Percentiles rank a stretch among this genome's conserved stretches.
phyloP scores from a whole-genome alignment of 148 eudicot species.

The Spergularia bocconei region DNA sequence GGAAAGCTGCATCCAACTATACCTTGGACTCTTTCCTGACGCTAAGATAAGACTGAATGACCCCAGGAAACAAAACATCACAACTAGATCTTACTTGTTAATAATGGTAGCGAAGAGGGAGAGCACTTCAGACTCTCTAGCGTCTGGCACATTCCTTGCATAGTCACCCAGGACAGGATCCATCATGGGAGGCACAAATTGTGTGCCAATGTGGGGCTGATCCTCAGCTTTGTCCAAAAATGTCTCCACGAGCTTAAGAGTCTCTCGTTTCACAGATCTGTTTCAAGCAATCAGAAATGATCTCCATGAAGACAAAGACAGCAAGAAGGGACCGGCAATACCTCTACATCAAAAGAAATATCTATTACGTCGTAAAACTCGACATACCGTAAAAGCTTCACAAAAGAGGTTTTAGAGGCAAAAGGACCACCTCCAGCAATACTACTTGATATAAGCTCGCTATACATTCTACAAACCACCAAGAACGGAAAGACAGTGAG shows the following conservation, averaged over 20 bases:
- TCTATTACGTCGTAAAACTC: neutral
- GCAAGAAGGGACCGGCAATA: neutral
- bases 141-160: constrained; percentile 96
- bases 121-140: constrained; percentile 96
- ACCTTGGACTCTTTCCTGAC: neutral
- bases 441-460: constrained; percentile 89
- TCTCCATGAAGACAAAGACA: neutral
- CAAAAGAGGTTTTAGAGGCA: constrained; percentile 80
- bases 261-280: constrained; percentile 97
- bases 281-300: constrained; percentile 18
- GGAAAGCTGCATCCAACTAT: neutral
- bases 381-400: constrained; percentile 85
- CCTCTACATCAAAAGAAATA: neutral
- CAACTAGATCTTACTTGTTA: constrained; percentile 60
- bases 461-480: constrained; percentile 75
- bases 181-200: constrained; percentile 99
- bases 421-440: constrained; percentile 90
- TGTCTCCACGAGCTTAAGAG: constrained; percentile 93
- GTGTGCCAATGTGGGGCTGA: constrained; percentile 90
- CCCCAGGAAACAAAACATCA: no score
- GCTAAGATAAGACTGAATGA: neutral
- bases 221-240: constrained; percentile 98
- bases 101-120: constrained; percentile 95
- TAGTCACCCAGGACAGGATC: constrained; percentile 98
- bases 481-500: neutral